Evolutionary conservation across 495 filamentous ascomycete genomes (phyloP), one percentile per base, ranked within the genome.

Genomic region (Cairneyella variabilis): DNA sequence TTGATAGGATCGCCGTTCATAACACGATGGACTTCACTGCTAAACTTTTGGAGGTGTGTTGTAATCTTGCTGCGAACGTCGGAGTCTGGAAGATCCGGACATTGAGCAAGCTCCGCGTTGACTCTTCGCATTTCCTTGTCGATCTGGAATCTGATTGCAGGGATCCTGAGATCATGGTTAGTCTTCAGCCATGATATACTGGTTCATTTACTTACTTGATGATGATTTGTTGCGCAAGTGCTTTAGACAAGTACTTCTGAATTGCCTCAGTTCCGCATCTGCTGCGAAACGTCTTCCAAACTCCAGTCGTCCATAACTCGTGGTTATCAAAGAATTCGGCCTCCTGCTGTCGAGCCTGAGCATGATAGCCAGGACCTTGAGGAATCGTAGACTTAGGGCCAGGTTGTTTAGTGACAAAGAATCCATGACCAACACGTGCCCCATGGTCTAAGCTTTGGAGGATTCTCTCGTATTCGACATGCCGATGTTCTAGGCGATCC

Each of bases 331-430:
- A 90, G 60, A 86, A 89, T 0, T 65, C 51, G 2, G 75, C 69
- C 50, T 89, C 86, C 58, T 82, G 78, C 5, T 62, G 59, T 1
- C 77, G 67, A 0, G 85, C 85, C 8, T 71, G 63, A 1, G 72
- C 64, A 43, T 89, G 74, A 22, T 77, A 68, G 23, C 66, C 41
- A 11, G 40, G 30, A 10, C 40, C 52, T 2, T 27, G 37, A 5
- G 21, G 26, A 10, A 54, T 43, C 2, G 14, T 36, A 10, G 51
- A 82, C 39, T 66, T 49, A 6, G 36, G 76, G 66, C 83, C 46
- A 0, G 75, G 72, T n/a, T 79, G 79, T 44, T 79, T 81, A 0
- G 79, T 83, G 17, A 88, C 79, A 48, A 79, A 86, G 32, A 85
- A 73, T 0, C 85, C 85, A 0, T 86, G 75, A 0, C 51, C 32